Percentiles rank a stretch among this genome's conserved stretches.
These are phyloP conservation scores for Fusarium sp. DNA, from an alignment of 2,329 filamentous ascomycete species.

Conservation along the genomic window DNA sequence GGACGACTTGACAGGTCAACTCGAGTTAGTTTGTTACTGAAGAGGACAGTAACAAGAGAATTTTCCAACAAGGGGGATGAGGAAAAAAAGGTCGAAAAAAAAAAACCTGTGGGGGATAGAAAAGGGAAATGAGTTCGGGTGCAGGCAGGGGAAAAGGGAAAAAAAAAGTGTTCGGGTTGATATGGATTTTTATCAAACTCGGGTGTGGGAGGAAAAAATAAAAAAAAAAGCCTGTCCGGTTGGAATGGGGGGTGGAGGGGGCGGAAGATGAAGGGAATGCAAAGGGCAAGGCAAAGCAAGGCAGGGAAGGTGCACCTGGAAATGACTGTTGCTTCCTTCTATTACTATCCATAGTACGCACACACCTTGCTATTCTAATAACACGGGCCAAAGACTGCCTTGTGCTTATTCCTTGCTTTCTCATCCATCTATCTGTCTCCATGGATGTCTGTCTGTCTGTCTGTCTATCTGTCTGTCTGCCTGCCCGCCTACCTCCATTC, in stretches of 20 bases:
- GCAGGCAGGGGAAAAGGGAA: constrained; percentile 29
- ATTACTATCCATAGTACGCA: neutral
- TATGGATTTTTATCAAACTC: constrained; percentile 47
- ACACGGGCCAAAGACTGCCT: constrained; percentile 24
- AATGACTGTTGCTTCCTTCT: constrained; percentile 30
- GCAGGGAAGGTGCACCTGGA: constrained; percentile 32
- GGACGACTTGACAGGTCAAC: constrained; percentile 16
- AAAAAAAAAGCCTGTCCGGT: constrained; percentile 34
- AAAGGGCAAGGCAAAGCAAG: constrained; percentile 34
- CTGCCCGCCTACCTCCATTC: neutral
- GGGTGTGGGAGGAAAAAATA: constrained; percentile 46
- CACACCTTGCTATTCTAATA: constrained; percentile 1
- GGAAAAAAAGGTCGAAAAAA: constrained; percentile 22
- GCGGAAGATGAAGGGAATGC: constrained; percentile 22
- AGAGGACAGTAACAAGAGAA: constrained; percentile 15
- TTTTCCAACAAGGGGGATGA: constrained; percentile 25
- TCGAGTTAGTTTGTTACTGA: constrained; percentile 20
- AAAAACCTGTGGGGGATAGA: constrained; percentile 41
- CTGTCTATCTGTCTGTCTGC: neutral
- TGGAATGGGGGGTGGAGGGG: constrained; percentile 42
- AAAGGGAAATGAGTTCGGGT: constrained; percentile 40
- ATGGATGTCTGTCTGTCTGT: neutral
- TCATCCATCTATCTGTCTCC: neutral
- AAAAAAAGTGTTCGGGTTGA: constrained; percentile 46
- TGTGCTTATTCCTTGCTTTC: constrained; percentile 17